A percentile compares a stretch with the other conserved stretches of the same genome.
These are phyloP conservation scores for Apiospora marii DNA, from an alignment of 2,329 filamentous ascomycete genomes.

Conservation along the genomic window DNA sequence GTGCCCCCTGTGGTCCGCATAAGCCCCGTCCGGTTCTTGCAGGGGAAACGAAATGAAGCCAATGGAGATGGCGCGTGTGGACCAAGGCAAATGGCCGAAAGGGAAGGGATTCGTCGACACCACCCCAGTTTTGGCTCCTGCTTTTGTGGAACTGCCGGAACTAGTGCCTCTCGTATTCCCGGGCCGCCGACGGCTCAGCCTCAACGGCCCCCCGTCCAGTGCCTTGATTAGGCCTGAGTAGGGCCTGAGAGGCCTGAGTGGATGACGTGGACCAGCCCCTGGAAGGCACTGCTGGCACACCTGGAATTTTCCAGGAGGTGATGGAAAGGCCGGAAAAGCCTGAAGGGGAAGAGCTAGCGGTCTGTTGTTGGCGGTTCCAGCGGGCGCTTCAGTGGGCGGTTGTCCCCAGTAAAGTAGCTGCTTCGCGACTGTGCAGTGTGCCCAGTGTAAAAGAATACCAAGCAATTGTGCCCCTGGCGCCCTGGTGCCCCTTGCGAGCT, in stretches of 20 bases:
- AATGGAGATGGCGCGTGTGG: background rate
- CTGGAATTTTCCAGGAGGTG: background rate
- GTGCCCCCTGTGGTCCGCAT: slow-evolving; percentile 3
- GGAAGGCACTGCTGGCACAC: background rate
- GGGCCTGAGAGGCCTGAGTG: background rate
- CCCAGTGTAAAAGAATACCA: slow-evolving; percentile 1
- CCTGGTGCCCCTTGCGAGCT: background rate
- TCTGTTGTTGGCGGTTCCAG: background rate
- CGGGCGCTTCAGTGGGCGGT: background rate
- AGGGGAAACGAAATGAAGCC: slow-evolving; percentile 5
- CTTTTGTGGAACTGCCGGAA: slow-evolving; percentile 2
- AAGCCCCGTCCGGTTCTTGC: background rate
- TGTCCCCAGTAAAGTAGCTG: background rate
- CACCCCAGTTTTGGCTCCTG: slow-evolving; percentile 2
- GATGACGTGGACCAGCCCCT: slow-evolving; percentile 11
- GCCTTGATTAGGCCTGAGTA: background rate
- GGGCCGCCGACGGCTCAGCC: slow-evolving; percentile 19
- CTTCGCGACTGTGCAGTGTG: background rate
- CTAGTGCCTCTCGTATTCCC: slow-evolving; percentile 19
- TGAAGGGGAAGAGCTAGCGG: background rate
- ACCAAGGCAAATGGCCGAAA: background rate
- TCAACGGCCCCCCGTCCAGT: slow-evolving; percentile 9
- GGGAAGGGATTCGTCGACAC: slow-evolving; percentile 6
- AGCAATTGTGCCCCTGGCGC: background rate
- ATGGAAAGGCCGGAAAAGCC: background rate